Conservation (phyloP, 805 yeast species). For the Saccharomycopsis schoenii region DNA sequence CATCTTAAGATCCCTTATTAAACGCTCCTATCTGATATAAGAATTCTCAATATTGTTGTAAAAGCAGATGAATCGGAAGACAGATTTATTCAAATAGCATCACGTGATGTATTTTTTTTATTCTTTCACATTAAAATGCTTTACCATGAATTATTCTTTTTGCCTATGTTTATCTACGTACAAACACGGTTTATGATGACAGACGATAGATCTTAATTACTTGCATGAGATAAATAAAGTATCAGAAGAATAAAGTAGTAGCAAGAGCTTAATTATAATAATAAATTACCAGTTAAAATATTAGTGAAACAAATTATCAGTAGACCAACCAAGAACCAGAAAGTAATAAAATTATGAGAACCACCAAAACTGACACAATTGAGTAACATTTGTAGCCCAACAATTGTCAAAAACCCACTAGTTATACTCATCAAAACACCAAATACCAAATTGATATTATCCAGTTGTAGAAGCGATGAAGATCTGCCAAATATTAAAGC, state of each 20-base stretch:
- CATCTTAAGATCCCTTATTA: no score
- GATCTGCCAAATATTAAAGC: constrained; percentile 36
- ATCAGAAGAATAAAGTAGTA: not conserved
- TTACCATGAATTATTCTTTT: no score
- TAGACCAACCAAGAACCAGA: constrained; percentile 55
- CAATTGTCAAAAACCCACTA: constrained; percentile 74
- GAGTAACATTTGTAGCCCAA: constrained; percentile 78
- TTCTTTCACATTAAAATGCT: no score
- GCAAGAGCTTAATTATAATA: not conserved
- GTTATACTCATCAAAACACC: constrained; percentile 65
- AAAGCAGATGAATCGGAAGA: no score
- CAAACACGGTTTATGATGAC: no score
- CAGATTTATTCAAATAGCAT: no score
- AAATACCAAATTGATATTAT: constrained; percentile 35
- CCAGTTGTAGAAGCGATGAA: constrained; percentile 28
- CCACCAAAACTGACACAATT: constrained; percentile 78
- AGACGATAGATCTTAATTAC: no score
- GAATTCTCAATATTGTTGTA: no score
- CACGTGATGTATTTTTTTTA: no score
- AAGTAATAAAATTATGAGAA: constrained; percentile 35
- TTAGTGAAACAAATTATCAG: constrained; percentile 41
- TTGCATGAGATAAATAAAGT: no score
- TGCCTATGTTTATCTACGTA: no score
- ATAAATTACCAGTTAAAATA: constrained; percentile 23
- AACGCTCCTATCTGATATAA: no score